A percentile compares a stretch with the other conserved stretches of the same genome.
Conservation (phyloP, 164 flowering plant genomes). For the Magnolia officinalis region DNA sequence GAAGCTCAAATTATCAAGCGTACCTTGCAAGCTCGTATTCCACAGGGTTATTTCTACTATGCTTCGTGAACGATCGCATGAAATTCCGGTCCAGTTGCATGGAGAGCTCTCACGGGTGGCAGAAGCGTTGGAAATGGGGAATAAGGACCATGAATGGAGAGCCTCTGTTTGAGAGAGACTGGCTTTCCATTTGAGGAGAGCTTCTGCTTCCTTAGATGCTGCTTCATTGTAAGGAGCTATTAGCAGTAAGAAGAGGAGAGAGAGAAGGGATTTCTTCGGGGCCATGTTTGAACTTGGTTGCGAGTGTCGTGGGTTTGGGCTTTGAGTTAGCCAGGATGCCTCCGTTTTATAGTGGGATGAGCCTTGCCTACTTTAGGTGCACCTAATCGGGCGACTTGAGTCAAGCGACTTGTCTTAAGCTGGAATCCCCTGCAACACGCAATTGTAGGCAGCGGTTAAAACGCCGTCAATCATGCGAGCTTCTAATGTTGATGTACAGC, state of each 20-base stretch:
- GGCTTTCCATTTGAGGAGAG: slow-evolving; percentile 4
- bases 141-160: slow-evolving; percentile 1
- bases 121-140: neutral
- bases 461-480: too few species aligned
- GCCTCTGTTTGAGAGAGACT: neutral
- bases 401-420: too few species aligned
- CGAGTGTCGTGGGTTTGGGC: neutral
- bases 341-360: too few species aligned
- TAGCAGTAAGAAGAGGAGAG: neutral
- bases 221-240: neutral
- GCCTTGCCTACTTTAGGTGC: too few species aligned
- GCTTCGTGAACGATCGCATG: slow-evolving; percentile 10
- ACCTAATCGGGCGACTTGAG: too few species aligned
- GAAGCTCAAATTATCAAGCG: slow-evolving; percentile 15
- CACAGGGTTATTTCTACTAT: slow-evolving; percentile 12
- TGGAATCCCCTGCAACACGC: too few species aligned
- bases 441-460: too few species aligned
- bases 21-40: slow-evolving; percentile 10
- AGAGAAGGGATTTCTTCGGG: neutral
- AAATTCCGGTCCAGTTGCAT: slow-evolving; percentile 19
- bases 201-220: neutral
- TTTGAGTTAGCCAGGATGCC: neutral
- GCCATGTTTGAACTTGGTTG: neutral
- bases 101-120: neutral
- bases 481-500: too few species aligned